Conservation (phyloP, 2,329 filamentous ascomycete genomes). For the Cladosporium sp. region DNA sequence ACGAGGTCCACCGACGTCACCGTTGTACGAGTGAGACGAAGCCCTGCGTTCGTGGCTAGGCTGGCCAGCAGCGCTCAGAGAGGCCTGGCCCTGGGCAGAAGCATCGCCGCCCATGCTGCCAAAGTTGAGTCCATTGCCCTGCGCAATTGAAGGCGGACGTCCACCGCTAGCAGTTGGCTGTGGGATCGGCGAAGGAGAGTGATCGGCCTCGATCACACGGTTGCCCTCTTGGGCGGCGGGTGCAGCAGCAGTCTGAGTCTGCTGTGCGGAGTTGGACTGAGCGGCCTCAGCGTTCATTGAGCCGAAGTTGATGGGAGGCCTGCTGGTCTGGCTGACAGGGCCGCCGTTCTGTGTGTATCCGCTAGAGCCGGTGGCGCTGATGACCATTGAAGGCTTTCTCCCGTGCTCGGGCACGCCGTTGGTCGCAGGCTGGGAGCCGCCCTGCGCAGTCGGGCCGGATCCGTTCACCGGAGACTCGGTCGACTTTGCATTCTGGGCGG, state of each 20-base stretch:
- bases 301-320: conserved; percentile 73
- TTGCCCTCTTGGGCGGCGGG: conserved; percentile 57
- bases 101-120: conserved; percentile 72
- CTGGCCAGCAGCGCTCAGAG: conserved; percentile 8
- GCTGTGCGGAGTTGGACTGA: conserved; percentile 61
- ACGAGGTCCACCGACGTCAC: conserved; percentile 54
- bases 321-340: conserved; percentile 50
- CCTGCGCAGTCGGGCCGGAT: conserved; percentile 48
- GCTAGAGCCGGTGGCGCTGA: conserved; percentile 75
- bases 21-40: conserved; percentile 78
- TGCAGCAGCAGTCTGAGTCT: conserved; percentile 57
- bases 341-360: conserved; percentile 75
- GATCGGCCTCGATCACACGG: conserved; percentile 75
- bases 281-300: conserved; percentile 62
- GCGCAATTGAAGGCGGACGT: conserved; percentile 70
- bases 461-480: conserved; percentile 81
- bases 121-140: conserved; percentile 70
- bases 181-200: conserved; percentile 89
- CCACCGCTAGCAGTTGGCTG: conserved; percentile 81
- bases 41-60: conserved; percentile 79
- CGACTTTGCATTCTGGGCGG: conserved; percentile 51
- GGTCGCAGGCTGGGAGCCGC: conserved; percentile 43
- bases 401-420: conserved; percentile 65
- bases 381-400: conserved; percentile 86
- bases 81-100: conserved; percentile 14